phyloP scores from a whole-genome alignment of 2,329 filamentous ascomycete species.

The Aspergillus bombycis region DNA sequence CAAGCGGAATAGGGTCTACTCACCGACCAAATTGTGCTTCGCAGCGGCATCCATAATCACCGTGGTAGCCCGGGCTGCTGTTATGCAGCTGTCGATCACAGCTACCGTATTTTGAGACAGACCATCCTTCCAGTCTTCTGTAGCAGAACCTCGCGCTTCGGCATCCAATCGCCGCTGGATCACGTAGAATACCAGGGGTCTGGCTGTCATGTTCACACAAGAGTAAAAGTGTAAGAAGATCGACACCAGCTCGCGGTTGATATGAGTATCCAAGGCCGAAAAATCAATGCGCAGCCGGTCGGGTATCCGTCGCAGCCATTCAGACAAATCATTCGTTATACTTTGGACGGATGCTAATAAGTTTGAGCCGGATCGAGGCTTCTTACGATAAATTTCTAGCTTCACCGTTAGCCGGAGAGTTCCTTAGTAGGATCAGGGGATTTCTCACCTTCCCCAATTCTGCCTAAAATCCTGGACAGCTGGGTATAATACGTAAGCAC shows the following conservation, averaged over 20 bases:
- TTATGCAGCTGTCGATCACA: conserved; percentile 58
- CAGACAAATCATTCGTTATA: conserved; percentile 54
- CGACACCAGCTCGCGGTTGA: conserved; percentile 55
- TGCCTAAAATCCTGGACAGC: conserved; percentile 56
- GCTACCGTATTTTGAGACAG: conserved; percentile 53
- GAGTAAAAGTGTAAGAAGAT: conserved; percentile 60
- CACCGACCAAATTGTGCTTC: conserved; percentile 55
- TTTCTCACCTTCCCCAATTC: conserved; percentile 45
- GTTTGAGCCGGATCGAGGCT: conserved; percentile 50
- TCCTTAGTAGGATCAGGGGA: too few relatives aligned
- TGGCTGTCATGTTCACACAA: conserved; percentile 61
- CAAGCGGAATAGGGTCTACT: conserved; percentile 19
- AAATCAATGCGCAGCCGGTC: conserved; percentile 54
- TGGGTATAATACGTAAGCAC: conserved; percentile 58
- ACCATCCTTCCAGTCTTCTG: conserved; percentile 51
- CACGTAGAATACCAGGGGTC: conserved; percentile 58
- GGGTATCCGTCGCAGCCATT: conserved; percentile 55
- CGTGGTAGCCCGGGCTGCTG: conserved; percentile 54
- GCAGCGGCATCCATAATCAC: conserved; percentile 54
- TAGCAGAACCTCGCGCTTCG: conserved; percentile 35
- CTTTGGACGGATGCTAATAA: conserved; percentile 55
- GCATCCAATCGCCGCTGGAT: conserved; percentile 53
- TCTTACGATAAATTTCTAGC: conserved; percentile 53
- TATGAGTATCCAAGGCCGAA: conserved; percentile 42
- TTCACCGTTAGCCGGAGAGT: conserved; percentile 13